These are phyloP conservation scores for Apiospora hydei DNA, from an alignment of 2,329 filamentous ascomycete genomes.

Conservation along the genomic window DNA sequence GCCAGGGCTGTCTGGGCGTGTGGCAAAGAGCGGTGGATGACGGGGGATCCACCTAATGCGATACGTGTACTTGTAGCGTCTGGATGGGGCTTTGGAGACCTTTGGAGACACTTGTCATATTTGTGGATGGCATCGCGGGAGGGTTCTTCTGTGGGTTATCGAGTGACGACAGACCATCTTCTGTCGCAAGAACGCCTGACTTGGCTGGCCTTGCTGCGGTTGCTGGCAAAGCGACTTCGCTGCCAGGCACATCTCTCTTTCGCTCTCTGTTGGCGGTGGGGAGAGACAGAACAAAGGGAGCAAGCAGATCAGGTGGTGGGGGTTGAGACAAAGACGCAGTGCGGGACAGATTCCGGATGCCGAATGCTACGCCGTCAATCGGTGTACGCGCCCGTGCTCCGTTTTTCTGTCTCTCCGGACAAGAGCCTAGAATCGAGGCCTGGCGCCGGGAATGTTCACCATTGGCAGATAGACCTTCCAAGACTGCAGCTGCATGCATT, in stretches of 20 bases:
- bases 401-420: not conserved
- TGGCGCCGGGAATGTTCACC: not conserved
- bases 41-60: conserved; percentile 5
- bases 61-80: conserved; percentile 18
- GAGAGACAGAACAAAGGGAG: not conserved
- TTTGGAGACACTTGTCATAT: conserved; percentile 20
- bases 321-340: not conserved
- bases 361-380: conserved; percentile 14
- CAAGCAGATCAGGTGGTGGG: not conserved
- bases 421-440: not conserved
- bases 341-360: conserved; percentile 14
- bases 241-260: not conserved
- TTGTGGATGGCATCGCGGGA: not conserved
- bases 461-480: not conserved
- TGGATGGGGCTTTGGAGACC: conserved; percentile 15
- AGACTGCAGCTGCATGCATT: conserved; percentile 9
- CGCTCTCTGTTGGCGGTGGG: not conserved
- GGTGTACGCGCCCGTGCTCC: conserved; percentile 18
- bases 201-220: no score
- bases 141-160: conserved; percentile 9
- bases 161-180: conserved; percentile 11
- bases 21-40: conserved; percentile 22
- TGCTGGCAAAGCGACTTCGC: not conserved
- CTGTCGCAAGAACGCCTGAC: no score
- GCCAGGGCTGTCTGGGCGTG: conserved; percentile 7